A percentile compares a stretch with the other conserved stretches of the same genome.
These are phyloP conservation scores for Solanum verrucosum DNA, from an alignment of 257 asterid genomes.

Conservation along the genomic window DNA sequence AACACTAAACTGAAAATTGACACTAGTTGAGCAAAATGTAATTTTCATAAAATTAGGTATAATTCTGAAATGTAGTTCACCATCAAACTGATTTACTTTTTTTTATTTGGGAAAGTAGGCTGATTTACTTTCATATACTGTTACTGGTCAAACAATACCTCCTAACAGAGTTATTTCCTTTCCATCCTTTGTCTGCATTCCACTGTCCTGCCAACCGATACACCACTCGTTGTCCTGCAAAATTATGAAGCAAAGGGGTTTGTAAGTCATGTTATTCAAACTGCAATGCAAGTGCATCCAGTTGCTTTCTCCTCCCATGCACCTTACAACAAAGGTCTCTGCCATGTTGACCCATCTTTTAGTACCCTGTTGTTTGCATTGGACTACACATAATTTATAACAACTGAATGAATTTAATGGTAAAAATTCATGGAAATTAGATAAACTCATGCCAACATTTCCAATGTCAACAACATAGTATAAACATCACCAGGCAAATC, in stretches of 20 bases:
- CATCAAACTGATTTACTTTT: not conserved
- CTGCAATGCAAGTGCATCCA: not conserved
- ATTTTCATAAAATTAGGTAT: not conserved
- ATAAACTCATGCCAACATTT: not conserved
- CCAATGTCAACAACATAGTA: not conserved
- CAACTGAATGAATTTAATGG: not conserved
- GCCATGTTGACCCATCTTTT: not conserved
- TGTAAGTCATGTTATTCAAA: not conserved
- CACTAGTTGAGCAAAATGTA: not conserved
- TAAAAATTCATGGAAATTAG: not conserved
- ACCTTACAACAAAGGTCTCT: not conserved
- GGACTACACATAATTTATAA: not conserved
- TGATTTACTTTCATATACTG: not conserved
- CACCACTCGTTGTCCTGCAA: conserved; percentile 68
- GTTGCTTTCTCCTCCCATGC: not conserved
- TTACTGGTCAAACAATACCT: conserved; percentile 29
- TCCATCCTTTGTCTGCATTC: conserved; percentile 42
- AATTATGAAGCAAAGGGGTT: not conserved
- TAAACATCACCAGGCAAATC: not conserved
- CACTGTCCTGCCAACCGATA: conserved; percentile 70
- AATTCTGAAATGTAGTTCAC: not conserved
- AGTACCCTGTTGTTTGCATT: not conserved
- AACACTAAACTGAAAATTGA: not conserved
- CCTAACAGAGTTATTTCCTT: conserved; percentile 57
- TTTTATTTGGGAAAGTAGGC: not conserved